A percentile compares a stretch with the other conserved stretches of the same genome.
Evolutionary conservation across 805 yeast species (phyloP).

Genomic region (Candida morakotiae): DNA sequence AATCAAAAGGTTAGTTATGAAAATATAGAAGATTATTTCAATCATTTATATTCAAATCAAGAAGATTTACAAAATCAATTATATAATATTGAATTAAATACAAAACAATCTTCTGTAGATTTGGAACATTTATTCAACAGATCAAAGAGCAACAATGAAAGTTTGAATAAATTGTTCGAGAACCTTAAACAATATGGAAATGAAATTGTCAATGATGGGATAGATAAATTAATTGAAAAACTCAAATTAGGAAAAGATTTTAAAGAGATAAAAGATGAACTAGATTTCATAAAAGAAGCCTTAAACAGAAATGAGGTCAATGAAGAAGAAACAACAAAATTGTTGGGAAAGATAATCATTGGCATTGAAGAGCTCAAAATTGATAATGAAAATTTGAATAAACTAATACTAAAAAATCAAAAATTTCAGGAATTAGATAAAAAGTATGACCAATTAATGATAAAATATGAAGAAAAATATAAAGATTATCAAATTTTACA

Average conservation of each 20-base stretch:
- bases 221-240: no score
- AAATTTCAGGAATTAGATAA: conserved; percentile 2
- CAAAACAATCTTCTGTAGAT: conserved; percentile 33
- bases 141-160: conserved; percentile 37
- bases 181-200: conserved; percentile 30
- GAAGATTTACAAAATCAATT: conserved; percentile 25
- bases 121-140: conserved; percentile 33
- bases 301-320: not conserved
- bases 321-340: no score
- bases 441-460: conserved; percentile 16
- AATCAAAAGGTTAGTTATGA: no score
- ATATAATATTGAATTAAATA: conserved; percentile 25
- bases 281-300: not conserved
- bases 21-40: conserved; percentile 31
- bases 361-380: not conserved
- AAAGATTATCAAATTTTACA: conserved; percentile 18
- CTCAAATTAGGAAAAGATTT: conserved; percentile 23
- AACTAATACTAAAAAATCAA: not conserved
- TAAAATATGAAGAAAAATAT: conserved; percentile 21
- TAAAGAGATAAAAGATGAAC: conserved; percentile 1
- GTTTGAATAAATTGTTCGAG: conserved; percentile 31
- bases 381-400: not conserved
- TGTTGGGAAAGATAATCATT: no score
- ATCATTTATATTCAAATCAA: conserved; percentile 23
- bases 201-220: conserved; percentile 32